Evolutionary conservation across 2,329 filamentous ascomycete species (phyloP).

Genomic region (Trichoderma guizhouense): DNA sequence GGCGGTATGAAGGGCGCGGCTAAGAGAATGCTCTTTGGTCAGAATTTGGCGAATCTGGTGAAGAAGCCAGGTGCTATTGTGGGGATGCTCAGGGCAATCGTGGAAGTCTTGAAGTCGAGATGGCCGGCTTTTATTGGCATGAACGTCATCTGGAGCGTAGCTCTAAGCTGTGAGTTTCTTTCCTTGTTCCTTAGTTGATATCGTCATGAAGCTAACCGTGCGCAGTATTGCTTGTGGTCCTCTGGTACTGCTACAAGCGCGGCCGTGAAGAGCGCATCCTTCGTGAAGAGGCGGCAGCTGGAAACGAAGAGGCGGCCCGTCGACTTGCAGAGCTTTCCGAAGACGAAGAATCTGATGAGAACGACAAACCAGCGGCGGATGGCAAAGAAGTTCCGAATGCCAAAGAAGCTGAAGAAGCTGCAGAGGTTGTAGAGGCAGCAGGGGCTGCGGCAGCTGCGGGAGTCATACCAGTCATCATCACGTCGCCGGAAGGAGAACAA

Average conservation of each 20-base stretch:
- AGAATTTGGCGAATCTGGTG: constrained; percentile 73
- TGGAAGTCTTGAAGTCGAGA: constrained; percentile 79
- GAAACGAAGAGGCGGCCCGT: constrained; percentile 27
- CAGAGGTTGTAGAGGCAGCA: background rate
- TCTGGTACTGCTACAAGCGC: constrained; percentile 98
- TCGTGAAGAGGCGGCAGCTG: constrained; percentile 44
- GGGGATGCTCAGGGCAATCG: constrained; percentile 81
- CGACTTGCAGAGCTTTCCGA: constrained; percentile 51
- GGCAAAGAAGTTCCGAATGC: background rate
- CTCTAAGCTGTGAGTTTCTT: constrained; percentile 68
- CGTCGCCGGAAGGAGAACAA: background rate
- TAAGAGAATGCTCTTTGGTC: constrained; percentile 65
- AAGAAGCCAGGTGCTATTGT: constrained; percentile 85
- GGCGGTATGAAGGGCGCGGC: constrained; percentile 60
- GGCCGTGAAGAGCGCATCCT: constrained; percentile 81
- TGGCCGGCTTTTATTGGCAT: constrained; percentile 91
- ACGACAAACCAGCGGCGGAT: background rate
- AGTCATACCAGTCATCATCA: background rate
- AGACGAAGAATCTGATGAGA: constrained; percentile 28
- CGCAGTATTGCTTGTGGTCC: constrained; percentile 80
- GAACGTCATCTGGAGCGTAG: constrained; percentile 86
- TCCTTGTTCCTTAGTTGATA: background rate
- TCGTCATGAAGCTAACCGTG: background rate
- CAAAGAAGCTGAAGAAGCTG: background rate
- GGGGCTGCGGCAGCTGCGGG: background rate